A percentile compares a stretch with the other conserved stretches of the same genome.
Conservation (phyloP, 1,139 yeast genomes). For the Debaryomyces subglobosus region DNA sequence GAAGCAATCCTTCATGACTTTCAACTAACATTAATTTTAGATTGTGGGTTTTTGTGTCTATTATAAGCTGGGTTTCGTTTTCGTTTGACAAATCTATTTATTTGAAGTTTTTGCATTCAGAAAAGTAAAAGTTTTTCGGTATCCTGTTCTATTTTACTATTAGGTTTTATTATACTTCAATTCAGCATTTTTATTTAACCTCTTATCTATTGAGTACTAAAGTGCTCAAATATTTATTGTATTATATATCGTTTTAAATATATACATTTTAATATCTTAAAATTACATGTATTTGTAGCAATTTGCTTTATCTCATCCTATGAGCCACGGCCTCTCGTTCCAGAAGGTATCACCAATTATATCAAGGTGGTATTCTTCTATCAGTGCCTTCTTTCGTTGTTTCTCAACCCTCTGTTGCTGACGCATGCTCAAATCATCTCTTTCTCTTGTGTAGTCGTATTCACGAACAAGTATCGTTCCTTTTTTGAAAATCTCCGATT, state of each 20-base stretch:
- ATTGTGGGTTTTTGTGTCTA: neutral
- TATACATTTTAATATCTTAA: neutral
- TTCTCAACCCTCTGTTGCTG: constrained; percentile 56
- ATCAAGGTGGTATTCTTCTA: constrained; percentile 56
- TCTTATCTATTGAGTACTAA: neutral
- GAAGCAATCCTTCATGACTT: neutral
- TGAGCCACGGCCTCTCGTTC: constrained; percentile 46
- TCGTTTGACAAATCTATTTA: neutral
- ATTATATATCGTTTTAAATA: constrained; percentile 6
- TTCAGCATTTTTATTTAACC: constrained; percentile 2
- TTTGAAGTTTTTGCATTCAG: neutral
- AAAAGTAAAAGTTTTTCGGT: constrained; percentile 1
- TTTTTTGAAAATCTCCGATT: constrained; percentile 83
- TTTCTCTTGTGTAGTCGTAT: constrained; percentile 21
- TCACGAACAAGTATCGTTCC: constrained; percentile 78
- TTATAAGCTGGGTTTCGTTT: neutral
- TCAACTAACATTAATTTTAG: neutral
- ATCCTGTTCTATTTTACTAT: neutral
- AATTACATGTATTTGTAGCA: neutral
- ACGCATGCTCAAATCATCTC: constrained; percentile 34
- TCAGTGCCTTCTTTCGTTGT: constrained; percentile 50
- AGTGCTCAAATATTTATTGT: neutral
- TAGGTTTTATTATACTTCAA: neutral
- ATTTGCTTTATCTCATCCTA: constrained; percentile 7
- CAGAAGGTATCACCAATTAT: constrained; percentile 62